A percentile compares a stretch with the other conserved stretches of the same genome.
Evolutionary conservation across 129 eudicot genomes (phyloP).

Genomic region (Arctium lappa): DNA sequence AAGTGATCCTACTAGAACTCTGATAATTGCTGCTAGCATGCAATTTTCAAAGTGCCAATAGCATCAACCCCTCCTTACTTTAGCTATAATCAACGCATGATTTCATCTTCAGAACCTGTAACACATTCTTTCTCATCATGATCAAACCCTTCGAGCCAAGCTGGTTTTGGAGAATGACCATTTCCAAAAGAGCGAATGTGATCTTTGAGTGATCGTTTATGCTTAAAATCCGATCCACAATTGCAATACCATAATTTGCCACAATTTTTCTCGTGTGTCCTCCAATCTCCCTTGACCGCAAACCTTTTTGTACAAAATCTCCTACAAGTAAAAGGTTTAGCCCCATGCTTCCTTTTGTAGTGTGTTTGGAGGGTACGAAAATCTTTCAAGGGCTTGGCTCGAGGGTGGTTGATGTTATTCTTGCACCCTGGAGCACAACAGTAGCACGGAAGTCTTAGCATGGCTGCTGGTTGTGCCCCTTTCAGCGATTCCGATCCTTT

Average conservation of each 20-base stretch:
- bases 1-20: conserved; percentile 32
- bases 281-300: conserved; percentile 98
- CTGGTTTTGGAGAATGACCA: conserved; percentile 82
- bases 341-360: conserved; percentile 92
- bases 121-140: conserved; percentile 66
- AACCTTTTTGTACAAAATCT: conserved; percentile 74
- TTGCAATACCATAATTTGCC: conserved; percentile 93
- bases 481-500: conserved; percentile 87
- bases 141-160: conserved; percentile 56
- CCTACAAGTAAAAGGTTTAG: conserved; percentile 73
- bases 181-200: conserved; percentile 87
- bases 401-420: conserved; percentile 93
- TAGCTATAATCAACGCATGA: background rate
- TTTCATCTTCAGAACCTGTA: conserved; percentile 60
- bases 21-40: conserved; percentile 11
- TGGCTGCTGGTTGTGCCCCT: conserved; percentile 92
- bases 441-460: conserved; percentile 93
- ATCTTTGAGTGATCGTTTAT: conserved; percentile 90
- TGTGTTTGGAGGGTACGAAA: conserved; percentile 94
- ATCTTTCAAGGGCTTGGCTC: conserved; percentile 92
- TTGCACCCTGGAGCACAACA: conserved; percentile 92
- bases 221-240: conserved; percentile 97
- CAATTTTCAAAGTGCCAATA: conserved; percentile 39
- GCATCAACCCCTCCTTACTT: conserved; percentile 13
- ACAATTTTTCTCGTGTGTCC: conserved; percentile 94